Base-by-base conservation (phyloP, 768 basidiomycete species). In the Lentinula aciculospora region DNA sequence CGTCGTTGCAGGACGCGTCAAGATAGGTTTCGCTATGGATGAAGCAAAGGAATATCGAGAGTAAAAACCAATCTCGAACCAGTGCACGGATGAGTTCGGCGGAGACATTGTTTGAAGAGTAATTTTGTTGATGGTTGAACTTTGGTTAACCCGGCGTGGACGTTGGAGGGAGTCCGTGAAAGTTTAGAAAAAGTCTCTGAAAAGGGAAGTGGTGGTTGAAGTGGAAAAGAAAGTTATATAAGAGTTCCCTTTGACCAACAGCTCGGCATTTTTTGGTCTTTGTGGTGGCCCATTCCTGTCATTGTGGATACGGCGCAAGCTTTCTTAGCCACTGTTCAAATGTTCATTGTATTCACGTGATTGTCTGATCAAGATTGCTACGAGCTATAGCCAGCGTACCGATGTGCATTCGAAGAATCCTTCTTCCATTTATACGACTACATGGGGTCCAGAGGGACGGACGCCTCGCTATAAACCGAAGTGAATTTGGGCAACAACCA, bases 1-100 rank as follows among this genome's bases (percentile, higher is more conserved):
- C 54, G 54, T 44, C 54, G 54, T 31, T 28, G 39, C 6, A 27
- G 54, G 44, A 46, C 54, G 54, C 54, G 54, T 55, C 39, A 40
- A 44, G n/a, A 2, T 21, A 3, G 17, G 9, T 31, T 55, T 45
- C 17, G 3, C n/a, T 5, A 19, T 55, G 27, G 54, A 29, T 21
- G 37, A 15, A 39, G 51, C 23, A 9, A 39, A 9, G 4, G 36
- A 53, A 25, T 27, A 53, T 25, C 36, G 51, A 53, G 51, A 42
- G 42, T 15, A 55, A 45, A 55, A 45, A 27, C 54, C 28, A 17
- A 55, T 44, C 12, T 45, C 54, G 27, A 34, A 3, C 39, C 54
- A 46, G 28, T n/a, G 23, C 25, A 13, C 36, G 17, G 32, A 27
- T 10, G 36, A 25, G 36, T 23, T 53, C 19, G 34, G 23, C 21